Evolutionary conservation across 2,329 filamentous ascomycete species (phyloP).

Genomic region (Hypocreales sp.): DNA sequence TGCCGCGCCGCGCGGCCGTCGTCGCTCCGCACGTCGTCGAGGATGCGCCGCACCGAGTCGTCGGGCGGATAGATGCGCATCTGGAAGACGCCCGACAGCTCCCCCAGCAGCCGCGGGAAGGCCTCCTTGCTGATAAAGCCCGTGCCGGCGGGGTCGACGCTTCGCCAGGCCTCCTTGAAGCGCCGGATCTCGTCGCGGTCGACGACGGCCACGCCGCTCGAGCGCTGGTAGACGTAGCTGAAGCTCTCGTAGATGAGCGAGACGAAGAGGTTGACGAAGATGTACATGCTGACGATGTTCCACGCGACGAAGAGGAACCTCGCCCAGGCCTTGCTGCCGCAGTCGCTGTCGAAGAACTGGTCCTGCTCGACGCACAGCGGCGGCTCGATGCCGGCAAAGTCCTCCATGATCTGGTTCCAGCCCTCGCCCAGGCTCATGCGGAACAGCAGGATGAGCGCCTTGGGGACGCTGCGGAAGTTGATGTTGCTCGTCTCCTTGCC

Average conservation of each 20-base stretch:
- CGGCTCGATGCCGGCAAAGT: slow-evolving; percentile 66
- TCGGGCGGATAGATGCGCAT: slow-evolving; percentile 93
- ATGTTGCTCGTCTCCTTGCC: slow-evolving; percentile 56
- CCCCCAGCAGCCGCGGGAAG: slow-evolving; percentile 77
- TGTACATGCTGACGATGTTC: slow-evolving; percentile 99
- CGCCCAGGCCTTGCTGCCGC: slow-evolving; percentile 81
- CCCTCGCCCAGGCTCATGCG: slow-evolving; percentile 87
- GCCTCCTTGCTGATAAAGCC: slow-evolving; percentile 83
- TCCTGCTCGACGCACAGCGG: slow-evolving; percentile 63
- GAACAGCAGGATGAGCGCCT: slow-evolving; percentile 85
- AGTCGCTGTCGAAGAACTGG: slow-evolving; percentile 78
- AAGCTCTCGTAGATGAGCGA: slow-evolving; percentile 99
- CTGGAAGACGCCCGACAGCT: slow-evolving; percentile 88
- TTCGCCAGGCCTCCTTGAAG: slow-evolving; percentile 98
- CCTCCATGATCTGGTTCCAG: slow-evolving; percentile 96
- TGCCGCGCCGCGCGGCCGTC: slow-evolving; percentile 37
- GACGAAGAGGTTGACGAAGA: slow-evolving; percentile 96
- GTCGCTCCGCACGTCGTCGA: slow-evolving; percentile 65
- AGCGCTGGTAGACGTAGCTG: slow-evolving; percentile 96
- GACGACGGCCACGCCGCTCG: slow-evolving; percentile 79
- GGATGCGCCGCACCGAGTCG: slow-evolving; percentile 70
- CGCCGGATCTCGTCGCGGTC: slow-evolving; percentile 87
- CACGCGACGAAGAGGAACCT: slow-evolving; percentile 81
- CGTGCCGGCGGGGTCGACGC: slow-evolving; percentile 78
- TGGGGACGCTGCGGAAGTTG: slow-evolving; percentile 89